Conservation (phyloP, 116 monocot species). For the Dioscorea cayenensis region DNA sequence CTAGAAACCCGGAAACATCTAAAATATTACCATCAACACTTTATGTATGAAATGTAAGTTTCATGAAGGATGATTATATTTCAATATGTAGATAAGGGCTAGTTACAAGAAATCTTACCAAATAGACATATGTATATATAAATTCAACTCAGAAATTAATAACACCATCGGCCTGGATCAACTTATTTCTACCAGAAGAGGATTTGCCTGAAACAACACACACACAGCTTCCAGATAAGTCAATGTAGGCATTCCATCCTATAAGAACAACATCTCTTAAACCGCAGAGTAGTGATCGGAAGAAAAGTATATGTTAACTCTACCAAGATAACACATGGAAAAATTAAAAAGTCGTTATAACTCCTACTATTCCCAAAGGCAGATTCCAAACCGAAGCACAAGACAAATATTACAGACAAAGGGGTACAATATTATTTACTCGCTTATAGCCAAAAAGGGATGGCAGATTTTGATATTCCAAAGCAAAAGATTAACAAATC, state of each 20-base stretch:
- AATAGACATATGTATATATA: too few species aligned
- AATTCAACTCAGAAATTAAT: too few species aligned
- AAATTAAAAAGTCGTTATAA: constrained; percentile 96
- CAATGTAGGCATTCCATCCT: constrained; percentile 99
- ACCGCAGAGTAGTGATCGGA: neutral
- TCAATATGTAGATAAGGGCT: too few species aligned
- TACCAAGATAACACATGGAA: constrained; percentile 98
- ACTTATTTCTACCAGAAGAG: neutral
- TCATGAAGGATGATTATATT: too few species aligned
- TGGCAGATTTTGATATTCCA: neutral
- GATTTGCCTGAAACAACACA: constrained; percentile 51
- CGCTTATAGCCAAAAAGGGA: neutral
- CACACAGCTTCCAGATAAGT: constrained; percentile 88
- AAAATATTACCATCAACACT: too few species aligned
- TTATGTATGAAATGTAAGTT: too few species aligned
- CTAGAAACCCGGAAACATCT: too few species aligned
- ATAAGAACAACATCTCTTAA: constrained; percentile 5
- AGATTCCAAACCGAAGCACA: constrained; percentile 87
- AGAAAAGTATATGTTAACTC: constrained; percentile 11
- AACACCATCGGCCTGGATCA: too few species aligned
- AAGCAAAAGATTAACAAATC: neutral
- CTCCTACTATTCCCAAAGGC: constrained; percentile 93
- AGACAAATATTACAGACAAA: constrained; percentile 10
- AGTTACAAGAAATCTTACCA: too few species aligned
- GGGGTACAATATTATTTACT: neutral